Base-by-base conservation (phyloP, 148 eudicot species). In the Mesembryanthemum crystallinum region DNA sequence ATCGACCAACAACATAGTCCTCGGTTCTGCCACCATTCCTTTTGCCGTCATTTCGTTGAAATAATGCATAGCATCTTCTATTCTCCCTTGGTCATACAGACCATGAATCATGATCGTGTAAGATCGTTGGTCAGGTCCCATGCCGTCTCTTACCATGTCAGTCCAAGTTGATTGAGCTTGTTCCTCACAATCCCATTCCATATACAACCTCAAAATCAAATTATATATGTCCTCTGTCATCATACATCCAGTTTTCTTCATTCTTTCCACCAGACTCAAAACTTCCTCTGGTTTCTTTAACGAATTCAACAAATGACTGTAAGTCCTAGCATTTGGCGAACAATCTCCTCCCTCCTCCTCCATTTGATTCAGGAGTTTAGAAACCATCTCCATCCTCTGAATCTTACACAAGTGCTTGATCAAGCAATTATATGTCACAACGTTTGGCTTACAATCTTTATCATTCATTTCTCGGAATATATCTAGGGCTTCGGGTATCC, bases 61-160 rank as follows among this genome's bases (percentile, higher is more conserved):
- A 81, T 84, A 88, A 33, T 51, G 9, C 90, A 88, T 62, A 0
- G 92, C 97, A 11, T 82, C 88, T 76, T 83, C 81, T 13, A 86
- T 29, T 76, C 73, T 86, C 39, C 86, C 91, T 76, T 80, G 82
- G 9, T 84, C 85, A 77, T 69, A 87, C 77, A 84, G 82, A 71
- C 94, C 88, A 66, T 91, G 97, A 75, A 93, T 72, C 85, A 93
- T 82, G 42, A 94, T 75, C 0, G 98, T 87, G 54, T 91, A 94
- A 18, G 92, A 89, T 69, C 92, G 69, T 66, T 78, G 92, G 69
- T 93, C 97, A 9, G 90, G 97, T 67, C 98, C 98, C 67, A 83
- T 10, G 59, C 97, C 94, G 37, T 82, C 80, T 76, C 73, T 88
- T 79, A 82, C 89, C 97, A 93, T 93, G 63, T 78, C 85, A 69